These are phyloP conservation scores for Allium cepa DNA, from an alignment of 106 monocot genomes.

Conservation along the genomic window DNA sequence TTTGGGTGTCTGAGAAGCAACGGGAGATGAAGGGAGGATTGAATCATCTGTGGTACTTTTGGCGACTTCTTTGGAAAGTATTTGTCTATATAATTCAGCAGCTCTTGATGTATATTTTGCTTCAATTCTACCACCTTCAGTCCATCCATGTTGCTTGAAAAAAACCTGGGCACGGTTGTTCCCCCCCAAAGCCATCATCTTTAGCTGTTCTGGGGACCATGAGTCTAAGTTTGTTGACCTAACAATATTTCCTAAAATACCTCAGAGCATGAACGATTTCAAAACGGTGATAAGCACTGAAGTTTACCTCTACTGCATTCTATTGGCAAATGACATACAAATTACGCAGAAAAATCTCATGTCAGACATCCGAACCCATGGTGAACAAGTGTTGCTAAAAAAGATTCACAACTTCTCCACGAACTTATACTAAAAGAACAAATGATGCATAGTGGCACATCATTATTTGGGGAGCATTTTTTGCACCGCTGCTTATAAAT, in stretches of 20 bases:
- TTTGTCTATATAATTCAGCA: constrained; percentile 67
- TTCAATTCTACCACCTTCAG: constrained; percentile 72
- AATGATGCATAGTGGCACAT: too few relatives aligned
- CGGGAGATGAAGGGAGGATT: constrained; percentile 41
- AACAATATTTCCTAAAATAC: not conserved
- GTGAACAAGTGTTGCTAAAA: too few relatives aligned
- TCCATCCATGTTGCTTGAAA: constrained; percentile 89
- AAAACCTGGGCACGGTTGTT: constrained; percentile 77
- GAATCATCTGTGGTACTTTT: constrained; percentile 44
- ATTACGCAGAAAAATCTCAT: too few relatives aligned
- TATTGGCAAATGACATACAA: too few relatives aligned
- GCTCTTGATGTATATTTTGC: constrained; percentile 80
- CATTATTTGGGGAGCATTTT: too few relatives aligned
- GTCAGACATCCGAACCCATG: too few relatives aligned
- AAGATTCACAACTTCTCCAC: too few relatives aligned
- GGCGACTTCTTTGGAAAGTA: constrained; percentile 69
- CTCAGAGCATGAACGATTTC: too few relatives aligned
- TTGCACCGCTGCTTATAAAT: too few relatives aligned
- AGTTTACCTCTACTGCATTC: too few relatives aligned
- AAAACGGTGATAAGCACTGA: too few relatives aligned
- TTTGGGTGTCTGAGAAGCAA: constrained; percentile 23
- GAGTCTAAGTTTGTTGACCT: constrained; percentile 83
- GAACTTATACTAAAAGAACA: too few relatives aligned
- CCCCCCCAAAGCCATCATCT: constrained; percentile 71
- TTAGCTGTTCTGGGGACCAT: constrained; percentile 66